phyloP scores from a whole-genome alignment of 495 filamentous ascomycete species.

The Penicillium coprophilum region DNA sequence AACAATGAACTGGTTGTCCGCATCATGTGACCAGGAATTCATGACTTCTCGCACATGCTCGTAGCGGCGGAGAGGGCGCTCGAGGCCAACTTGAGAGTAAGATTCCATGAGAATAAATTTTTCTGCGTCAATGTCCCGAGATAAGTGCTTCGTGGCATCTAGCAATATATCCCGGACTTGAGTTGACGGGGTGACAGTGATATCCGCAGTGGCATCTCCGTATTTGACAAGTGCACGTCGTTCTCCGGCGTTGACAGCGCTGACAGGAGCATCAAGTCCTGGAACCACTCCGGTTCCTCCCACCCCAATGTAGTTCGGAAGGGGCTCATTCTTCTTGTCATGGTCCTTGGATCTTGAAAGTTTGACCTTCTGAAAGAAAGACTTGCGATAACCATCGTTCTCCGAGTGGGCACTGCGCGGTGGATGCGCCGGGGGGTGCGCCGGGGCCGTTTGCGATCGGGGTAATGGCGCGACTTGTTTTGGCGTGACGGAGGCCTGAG shows the following conservation, averaged over 20 bases:
- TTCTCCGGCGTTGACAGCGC: constrained; percentile 80
- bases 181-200: constrained; percentile 72
- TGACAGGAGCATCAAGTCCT: constrained; percentile 74
- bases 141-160: constrained; percentile 54
- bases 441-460: not conserved
- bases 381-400: constrained; percentile 19
- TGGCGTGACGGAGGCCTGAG: constrained; percentile 11
- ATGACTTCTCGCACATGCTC: constrained; percentile 85
- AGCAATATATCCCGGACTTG: constrained; percentile 69
- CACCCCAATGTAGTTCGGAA: constrained; percentile 30
- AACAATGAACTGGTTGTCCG: constrained; percentile 67
- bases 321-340: constrained; percentile 8
- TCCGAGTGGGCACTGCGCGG: not conserved
- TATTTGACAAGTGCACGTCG: constrained; percentile 70
- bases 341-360: constrained; percentile 22
- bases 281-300: constrained; percentile 54
- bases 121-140: constrained; percentile 56
- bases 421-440: not conserved
- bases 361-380: constrained; percentile 31
- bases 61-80: constrained; percentile 80
- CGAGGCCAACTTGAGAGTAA: constrained; percentile 72
- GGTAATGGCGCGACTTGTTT: not conserved
- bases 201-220: constrained; percentile 56
- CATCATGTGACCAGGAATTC: constrained; percentile 86
- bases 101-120: constrained; percentile 71